A percentile compares a stretch with the other conserved stretches of the same genome.
Evolutionary conservation across 176 grass and related monocot species (phyloP).

Genomic region (Tillandsia fasciculata): DNA sequence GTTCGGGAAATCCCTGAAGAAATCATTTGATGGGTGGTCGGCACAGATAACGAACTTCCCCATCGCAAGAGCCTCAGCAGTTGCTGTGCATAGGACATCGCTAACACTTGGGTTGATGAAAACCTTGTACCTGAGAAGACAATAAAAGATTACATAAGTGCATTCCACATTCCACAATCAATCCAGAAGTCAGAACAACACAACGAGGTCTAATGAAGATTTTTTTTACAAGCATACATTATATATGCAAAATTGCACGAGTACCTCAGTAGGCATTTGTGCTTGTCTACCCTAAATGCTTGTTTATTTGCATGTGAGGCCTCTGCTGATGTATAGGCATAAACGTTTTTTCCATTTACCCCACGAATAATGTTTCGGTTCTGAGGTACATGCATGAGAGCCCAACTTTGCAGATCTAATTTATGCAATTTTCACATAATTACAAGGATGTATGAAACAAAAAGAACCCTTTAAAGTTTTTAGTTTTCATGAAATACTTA

Average conservation of each 20-base stretch:
- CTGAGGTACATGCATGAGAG: too few relatives aligned
- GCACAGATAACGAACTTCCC: constrained; percentile 89
- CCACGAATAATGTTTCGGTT: too few relatives aligned
- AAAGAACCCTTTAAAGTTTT: too few relatives aligned
- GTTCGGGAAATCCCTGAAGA: constrained; percentile 79
- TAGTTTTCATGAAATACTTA: constrained; percentile 24
- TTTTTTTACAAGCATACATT: not conserved
- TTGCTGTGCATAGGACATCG: constrained; percentile 74
- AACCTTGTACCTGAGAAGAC: constrained; percentile 66
- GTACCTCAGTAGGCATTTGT: too few relatives aligned
- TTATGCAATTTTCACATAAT: too few relatives aligned
- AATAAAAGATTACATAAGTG: not conserved
- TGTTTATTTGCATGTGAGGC: too few relatives aligned
- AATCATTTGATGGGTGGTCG: constrained; percentile 88
- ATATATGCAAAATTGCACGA: too few relatives aligned
- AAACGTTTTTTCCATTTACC: too few relatives aligned
- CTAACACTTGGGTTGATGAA: constrained; percentile 92
- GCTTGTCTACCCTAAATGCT: too few relatives aligned
- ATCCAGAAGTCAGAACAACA: not conserved
- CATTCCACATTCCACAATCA: not conserved
- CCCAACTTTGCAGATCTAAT: too few relatives aligned
- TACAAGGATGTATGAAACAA: too few relatives aligned
- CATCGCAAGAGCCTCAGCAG: constrained; percentile 73
- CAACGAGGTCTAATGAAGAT: not conserved
- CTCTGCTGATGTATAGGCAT: too few relatives aligned